Evolutionary conservation across 2,329 filamentous ascomycete species (phyloP).

Genomic region (Grosmannia clavigera): DNA sequence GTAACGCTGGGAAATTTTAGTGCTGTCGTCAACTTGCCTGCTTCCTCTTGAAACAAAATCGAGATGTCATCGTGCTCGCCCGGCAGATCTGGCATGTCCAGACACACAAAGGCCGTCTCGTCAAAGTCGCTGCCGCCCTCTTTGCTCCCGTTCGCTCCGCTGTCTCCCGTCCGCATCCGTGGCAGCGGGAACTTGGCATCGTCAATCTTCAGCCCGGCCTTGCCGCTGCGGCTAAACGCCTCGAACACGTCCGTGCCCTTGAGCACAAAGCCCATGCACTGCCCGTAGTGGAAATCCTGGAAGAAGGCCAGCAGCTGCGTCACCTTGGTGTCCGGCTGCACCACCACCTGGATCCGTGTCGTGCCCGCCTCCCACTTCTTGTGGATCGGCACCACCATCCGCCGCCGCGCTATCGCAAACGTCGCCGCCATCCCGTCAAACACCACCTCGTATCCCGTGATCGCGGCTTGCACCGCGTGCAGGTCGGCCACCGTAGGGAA

Average conservation of each 20-base stretch:
- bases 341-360: constrained; percentile 69
- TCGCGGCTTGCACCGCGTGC: constrained; percentile 64
- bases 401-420: constrained; percentile 70
- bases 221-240: constrained; percentile 51
- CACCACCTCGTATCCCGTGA: constrained; percentile 69
- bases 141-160: constrained; percentile 27
- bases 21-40: constrained; percentile 40
- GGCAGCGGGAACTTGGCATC: constrained; percentile 87
- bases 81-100: constrained; percentile 80
- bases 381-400: constrained; percentile 85
- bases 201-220: constrained; percentile 64
- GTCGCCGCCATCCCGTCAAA: constrained; percentile 61
- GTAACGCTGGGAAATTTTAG: too few relatives aligned
- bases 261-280: constrained; percentile 79
- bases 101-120: constrained; percentile 59
- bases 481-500: constrained; percentile 57
- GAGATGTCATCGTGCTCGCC: constrained; percentile 88
- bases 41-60: constrained; percentile 69
- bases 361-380: constrained; percentile 85
- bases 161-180: constrained; percentile 25
- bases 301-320: constrained; percentile 78
- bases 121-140: constrained; percentile 24
- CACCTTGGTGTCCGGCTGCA: constrained; percentile 54
- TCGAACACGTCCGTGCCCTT: constrained; percentile 79
- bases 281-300: constrained; percentile 73